Evolutionary conservation across 1,284 basidiomycete species (phyloP).

Genomic region (Cryptococcus amylolentus): DNA sequence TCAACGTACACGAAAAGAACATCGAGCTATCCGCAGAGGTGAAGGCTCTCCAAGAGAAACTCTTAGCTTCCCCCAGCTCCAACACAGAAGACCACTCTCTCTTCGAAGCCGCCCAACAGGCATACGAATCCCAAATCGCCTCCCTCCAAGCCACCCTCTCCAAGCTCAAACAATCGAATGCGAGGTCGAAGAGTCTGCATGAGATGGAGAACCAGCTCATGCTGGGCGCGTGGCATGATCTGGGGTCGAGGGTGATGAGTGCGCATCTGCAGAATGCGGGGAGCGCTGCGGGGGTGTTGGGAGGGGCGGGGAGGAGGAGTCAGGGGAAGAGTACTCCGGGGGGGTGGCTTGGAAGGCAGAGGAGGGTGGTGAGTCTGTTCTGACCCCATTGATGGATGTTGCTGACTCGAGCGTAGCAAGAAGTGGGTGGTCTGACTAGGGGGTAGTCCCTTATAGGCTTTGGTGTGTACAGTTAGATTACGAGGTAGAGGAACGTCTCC

Average conservation of each 20-base stretch:
- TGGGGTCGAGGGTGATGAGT: slow-evolving; percentile 63
- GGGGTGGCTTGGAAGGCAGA: slow-evolving; percentile 62
- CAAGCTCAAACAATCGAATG: slow-evolving; percentile 55
- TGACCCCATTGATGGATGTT: too few relatives aligned
- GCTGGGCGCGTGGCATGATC: slow-evolving; percentile 66
- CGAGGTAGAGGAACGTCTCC: too few relatives aligned
- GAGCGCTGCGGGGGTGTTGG: not conserved
- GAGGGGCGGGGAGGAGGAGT: slow-evolving; percentile 17
- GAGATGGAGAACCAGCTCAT: slow-evolving; percentile 73
- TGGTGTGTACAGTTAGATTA: too few relatives aligned
- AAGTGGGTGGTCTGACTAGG: too few relatives aligned
- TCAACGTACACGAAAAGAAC: slow-evolving; percentile 73
- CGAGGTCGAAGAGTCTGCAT: slow-evolving; percentile 62
- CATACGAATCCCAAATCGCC: slow-evolving; percentile 66
- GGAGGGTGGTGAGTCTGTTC: slow-evolving; percentile 29
- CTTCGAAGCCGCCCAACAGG: slow-evolving; percentile 69
- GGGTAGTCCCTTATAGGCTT: too few relatives aligned
- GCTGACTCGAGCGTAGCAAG: too few relatives aligned
- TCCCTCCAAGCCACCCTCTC: slow-evolving; percentile 66
- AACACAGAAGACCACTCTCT: slow-evolving; percentile 50
- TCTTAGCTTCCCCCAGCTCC: slow-evolving; percentile 22
- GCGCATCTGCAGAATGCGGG: slow-evolving; percentile 45
- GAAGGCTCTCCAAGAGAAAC: slow-evolving; percentile 71
- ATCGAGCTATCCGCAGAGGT: slow-evolving; percentile 65
- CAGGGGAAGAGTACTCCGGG: slow-evolving; percentile 53